Evolutionary conservation across 441 rosid species (phyloP).

Genomic region (Brassica balearica): DNA sequence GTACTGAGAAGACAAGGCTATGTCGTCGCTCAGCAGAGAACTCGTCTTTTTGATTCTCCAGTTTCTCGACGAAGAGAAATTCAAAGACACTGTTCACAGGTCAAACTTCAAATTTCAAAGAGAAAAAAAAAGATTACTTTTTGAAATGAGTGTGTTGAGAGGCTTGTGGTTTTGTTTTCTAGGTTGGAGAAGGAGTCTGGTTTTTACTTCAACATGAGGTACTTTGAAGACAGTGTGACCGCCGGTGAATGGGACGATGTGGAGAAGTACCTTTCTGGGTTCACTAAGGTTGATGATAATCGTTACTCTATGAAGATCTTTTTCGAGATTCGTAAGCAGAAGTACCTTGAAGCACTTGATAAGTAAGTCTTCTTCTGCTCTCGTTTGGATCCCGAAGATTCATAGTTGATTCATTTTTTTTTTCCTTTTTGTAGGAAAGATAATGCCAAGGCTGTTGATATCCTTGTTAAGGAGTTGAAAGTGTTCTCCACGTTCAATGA

Average conservation of each 20-base stretch:
- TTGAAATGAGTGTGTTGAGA: conserved; percentile 10
- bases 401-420: not conserved
- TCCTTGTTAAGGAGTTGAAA: conserved; percentile 69
- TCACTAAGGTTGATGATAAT: conserved; percentile 88
- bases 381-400: conserved; percentile 33
- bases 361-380: conserved; percentile 51
- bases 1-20: conserved; percentile 31
- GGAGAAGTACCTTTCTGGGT: conserved; percentile 85
- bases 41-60: conserved; percentile 64
- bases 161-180: not conserved
- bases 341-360: conserved; percentile 87
- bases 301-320: conserved; percentile 88
- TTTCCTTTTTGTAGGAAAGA: conserved; percentile 54
- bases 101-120: not conserved
- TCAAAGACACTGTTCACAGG: conserved; percentile 70
- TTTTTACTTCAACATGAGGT: conserved; percentile 86
- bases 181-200: conserved; percentile 85
- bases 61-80: conserved; percentile 70
- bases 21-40: conserved; percentile 74
- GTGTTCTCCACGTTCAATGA: conserved; percentile 68
- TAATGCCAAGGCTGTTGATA: conserved; percentile 71
- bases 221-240: conserved; percentile 75
- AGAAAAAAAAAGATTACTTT: not conserved
- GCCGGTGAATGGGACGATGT: conserved; percentile 95
- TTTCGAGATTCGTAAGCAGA: conserved; percentile 90